Conservation (phyloP, 1,284 basidiomycete genomes). For the Pseudozyma pruni region DNA sequence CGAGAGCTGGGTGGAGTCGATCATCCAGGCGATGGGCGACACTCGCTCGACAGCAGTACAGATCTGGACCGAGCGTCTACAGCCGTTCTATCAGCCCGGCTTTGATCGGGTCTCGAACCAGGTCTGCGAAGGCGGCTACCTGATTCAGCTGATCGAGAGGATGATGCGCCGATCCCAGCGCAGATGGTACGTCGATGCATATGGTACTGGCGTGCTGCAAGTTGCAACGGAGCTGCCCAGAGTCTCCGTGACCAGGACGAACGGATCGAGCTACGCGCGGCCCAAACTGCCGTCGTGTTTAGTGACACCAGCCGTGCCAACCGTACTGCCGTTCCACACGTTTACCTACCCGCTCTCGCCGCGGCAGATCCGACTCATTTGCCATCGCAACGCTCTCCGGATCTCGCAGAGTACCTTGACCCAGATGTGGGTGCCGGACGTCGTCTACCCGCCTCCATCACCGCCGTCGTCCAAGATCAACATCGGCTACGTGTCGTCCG, state of each 20-base stretch:
- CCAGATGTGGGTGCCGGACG: constrained; percentile 72
- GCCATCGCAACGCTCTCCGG: constrained; percentile 74
- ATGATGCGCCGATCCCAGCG: constrained; percentile 72
- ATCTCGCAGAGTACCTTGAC: constrained; percentile 72
- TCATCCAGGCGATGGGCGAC: constrained; percentile 65
- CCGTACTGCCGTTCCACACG: constrained; percentile 74
- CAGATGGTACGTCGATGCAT: constrained; percentile 71
- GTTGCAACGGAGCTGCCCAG: constrained; percentile 21
- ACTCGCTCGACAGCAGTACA: constrained; percentile 59
- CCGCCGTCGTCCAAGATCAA: constrained; percentile 72
- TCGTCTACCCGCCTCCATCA: constrained; percentile 73
- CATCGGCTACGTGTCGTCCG: constrained; percentile 75
- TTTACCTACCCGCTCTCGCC: constrained; percentile 74
- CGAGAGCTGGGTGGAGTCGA: constrained; percentile 71
- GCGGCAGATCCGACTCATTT: constrained; percentile 73
- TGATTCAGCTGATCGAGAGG: constrained; percentile 73
- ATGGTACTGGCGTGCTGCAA: constrained; percentile 18
- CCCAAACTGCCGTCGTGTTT: constrained; percentile 69
- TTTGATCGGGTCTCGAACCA: constrained; percentile 58
- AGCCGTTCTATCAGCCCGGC: constrained; percentile 67
- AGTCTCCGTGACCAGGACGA: constrained; percentile 14
- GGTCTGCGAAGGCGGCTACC: constrained; percentile 72
- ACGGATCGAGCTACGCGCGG: constrained; percentile 61
- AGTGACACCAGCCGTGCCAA: constrained; percentile 71
- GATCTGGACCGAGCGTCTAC: constrained; percentile 70